A percentile compares a stretch with the other conserved stretches of the same genome.
phyloP scores from a whole-genome alignment of 2,329 filamentous ascomycete species.

The Botrytis fragariae region DNA sequence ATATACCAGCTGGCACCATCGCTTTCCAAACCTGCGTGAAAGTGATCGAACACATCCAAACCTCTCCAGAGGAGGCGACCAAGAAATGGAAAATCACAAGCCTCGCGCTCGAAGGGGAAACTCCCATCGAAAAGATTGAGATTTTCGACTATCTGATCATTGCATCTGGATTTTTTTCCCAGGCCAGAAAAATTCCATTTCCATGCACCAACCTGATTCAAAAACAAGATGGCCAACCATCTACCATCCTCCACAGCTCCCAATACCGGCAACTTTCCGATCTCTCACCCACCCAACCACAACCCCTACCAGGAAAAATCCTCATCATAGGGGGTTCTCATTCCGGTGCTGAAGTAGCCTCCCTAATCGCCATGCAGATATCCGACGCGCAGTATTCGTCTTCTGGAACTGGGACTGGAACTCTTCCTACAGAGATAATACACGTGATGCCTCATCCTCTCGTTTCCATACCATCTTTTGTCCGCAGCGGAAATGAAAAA shows the following conservation, averaged over 20 bases:
- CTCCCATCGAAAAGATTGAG: not conserved
- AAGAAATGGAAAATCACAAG: constrained; percentile 8
- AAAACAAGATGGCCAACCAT: not conserved
- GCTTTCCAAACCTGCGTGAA: not conserved
- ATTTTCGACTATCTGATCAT: constrained; percentile 17
- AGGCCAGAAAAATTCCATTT: not conserved
- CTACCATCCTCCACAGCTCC: constrained; percentile 7
- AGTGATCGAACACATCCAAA: not conserved
- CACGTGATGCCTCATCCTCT: constrained; percentile 5
- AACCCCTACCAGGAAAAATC: constrained; percentile 1
- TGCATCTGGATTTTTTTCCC: constrained; percentile 5
- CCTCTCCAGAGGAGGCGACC: not conserved
- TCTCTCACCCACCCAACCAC: not conserved
- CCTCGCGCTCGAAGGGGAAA: not conserved
- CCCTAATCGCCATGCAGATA: constrained; percentile 39
- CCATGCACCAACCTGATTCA: not conserved
- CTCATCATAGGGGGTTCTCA: constrained; percentile 20
- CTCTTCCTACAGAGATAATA: not conserved
- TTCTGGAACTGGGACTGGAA: not conserved
- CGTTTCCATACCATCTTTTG: not conserved
- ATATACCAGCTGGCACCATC: not conserved
- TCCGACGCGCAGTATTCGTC: constrained; percentile 38
- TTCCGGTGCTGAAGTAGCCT: constrained; percentile 19
- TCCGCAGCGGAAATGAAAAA: not conserved
- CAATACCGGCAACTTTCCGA: not conserved